Evolutionary conservation across 495 filamentous ascomycete genomes (phyloP).

Genomic region (Neurospora sp.): DNA sequence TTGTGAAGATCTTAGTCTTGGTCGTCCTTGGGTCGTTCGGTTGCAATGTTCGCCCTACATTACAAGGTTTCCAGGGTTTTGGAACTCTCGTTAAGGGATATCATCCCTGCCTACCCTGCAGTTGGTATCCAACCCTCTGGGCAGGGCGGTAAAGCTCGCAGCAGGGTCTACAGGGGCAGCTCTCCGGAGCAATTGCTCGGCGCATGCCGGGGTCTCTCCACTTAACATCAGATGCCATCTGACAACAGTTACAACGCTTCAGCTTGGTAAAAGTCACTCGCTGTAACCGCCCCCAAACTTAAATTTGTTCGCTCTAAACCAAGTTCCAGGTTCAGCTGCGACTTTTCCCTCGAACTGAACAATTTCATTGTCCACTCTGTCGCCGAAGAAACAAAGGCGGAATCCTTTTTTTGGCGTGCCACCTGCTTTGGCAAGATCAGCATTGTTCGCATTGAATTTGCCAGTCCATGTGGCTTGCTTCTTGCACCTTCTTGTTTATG

Average conservation of each 20-base stretch:
- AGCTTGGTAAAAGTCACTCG: not conserved
- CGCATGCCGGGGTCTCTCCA: not conserved
- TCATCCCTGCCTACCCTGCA: not conserved
- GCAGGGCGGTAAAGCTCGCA: not conserved
- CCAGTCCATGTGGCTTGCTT: not conserved
- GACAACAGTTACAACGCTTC: not conserved
- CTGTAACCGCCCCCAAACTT: not conserved
- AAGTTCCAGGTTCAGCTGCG: not conserved
- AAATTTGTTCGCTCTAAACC: not conserved
- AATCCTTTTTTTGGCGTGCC: not conserved
- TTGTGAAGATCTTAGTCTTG: not conserved
- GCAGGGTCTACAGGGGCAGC: not conserved
- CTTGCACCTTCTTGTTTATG: not conserved
- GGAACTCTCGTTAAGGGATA: not conserved
- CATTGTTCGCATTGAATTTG: not conserved
- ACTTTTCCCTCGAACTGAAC: not conserved
- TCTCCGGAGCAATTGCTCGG: not conserved
- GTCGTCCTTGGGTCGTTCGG: too few species aligned
- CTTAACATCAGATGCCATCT: not conserved
- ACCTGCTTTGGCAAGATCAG: not conserved
- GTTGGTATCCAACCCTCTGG: not conserved
- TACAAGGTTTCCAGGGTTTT: not conserved
- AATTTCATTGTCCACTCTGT: not conserved
- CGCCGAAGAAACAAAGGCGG: not conserved
- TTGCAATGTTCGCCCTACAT: too few species aligned